Conservation (phyloP, 192 early-diverging fungal species). For the Backusella macrospora region DNA sequence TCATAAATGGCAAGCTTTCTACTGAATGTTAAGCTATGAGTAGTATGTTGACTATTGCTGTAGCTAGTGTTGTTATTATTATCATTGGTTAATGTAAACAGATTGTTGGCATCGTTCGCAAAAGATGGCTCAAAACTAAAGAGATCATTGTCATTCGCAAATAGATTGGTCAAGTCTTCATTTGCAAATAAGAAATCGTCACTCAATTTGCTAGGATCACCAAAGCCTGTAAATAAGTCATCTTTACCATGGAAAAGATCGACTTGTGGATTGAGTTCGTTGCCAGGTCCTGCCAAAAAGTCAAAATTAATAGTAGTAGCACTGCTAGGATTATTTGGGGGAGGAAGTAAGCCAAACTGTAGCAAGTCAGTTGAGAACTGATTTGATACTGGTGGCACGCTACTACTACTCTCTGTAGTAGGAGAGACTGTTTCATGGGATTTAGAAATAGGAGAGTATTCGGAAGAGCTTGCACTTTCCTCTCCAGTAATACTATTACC, state of each 20-base stretch:
- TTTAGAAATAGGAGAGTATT: conserved; percentile 11
- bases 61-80: not conserved
- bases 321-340: not conserved
- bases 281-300: not conserved
- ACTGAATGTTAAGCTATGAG: not conserved
- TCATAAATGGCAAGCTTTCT: not conserved
- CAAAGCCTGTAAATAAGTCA: not conserved
- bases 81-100: not conserved
- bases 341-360: not conserved
- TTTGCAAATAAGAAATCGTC: conserved; percentile 13
- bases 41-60: not conserved
- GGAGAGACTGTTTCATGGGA: conserved; percentile 16
- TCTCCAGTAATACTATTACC: conserved; percentile 1
- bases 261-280: not conserved
- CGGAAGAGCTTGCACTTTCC: not conserved
- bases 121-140: conserved; percentile 14
- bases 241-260: conserved; percentile 24
- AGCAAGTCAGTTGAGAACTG: not conserved
- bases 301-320: not conserved
- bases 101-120: not conserved
- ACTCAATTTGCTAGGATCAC: not conserved
- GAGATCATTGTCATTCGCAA: conserved; percentile 15
- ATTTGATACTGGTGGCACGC: not conserved
- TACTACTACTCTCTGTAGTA: not conserved
- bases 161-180: conserved; percentile 13